A percentile compares a stretch with the other conserved stretches of the same genome.
Conservation (phyloP, 768 basidiomycete species). For the Pulveroboletus frians region DNA sequence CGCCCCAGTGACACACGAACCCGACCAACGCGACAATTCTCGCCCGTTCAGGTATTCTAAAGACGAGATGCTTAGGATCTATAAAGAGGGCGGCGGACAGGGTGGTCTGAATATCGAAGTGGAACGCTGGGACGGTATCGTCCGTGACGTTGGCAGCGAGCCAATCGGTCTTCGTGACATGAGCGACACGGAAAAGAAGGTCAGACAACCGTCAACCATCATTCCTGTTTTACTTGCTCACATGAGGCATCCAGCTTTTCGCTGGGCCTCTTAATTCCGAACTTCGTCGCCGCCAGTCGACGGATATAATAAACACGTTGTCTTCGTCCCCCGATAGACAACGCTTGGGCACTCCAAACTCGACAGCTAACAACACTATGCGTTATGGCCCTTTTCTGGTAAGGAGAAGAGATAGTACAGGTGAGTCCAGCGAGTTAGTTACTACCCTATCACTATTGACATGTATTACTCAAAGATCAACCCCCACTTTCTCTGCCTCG, state of each 20-base stretch:
- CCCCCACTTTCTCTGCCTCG: slow-evolving; percentile 50
- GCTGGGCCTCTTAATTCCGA: slow-evolving; percentile 79
- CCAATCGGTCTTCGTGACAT: slow-evolving; percentile 77
- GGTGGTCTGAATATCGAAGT: slow-evolving; percentile 78
- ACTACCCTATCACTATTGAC: slow-evolving; percentile 4
- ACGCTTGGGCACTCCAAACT: slow-evolving; percentile 47
- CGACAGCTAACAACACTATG: slow-evolving; percentile 49
- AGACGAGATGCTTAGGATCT: slow-evolving; percentile 79
- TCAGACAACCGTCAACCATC: slow-evolving; percentile 30
- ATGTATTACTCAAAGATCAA: slow-evolving; percentile 44
- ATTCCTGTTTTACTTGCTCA: slow-evolving; percentile 21
- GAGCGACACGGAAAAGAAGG: slow-evolving; percentile 85
- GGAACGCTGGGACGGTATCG: slow-evolving; percentile 85
- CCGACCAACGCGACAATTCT: slow-evolving; percentile 55
- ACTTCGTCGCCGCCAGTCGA: slow-evolving; percentile 78
- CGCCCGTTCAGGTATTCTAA: slow-evolving; percentile 86
- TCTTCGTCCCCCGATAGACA: slow-evolving; percentile 55
- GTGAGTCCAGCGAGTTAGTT: slow-evolving; percentile 30
- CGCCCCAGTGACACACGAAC: slow-evolving; percentile 39
- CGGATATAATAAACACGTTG: slow-evolving; percentile 61
- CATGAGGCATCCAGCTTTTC: slow-evolving; percentile 57
- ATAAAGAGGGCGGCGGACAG: slow-evolving; percentile 71
- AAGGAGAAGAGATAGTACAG: slow-evolving; percentile 67
- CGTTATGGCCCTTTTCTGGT: slow-evolving; percentile 55
- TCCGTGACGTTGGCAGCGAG: slow-evolving; percentile 66